A percentile compares a stretch with the other conserved stretches of the same genome.
phyloP scores from a whole-genome alignment of 2,329 filamentous ascomycete genomes.

The Pseudophaeomoniella oleicola region DNA sequence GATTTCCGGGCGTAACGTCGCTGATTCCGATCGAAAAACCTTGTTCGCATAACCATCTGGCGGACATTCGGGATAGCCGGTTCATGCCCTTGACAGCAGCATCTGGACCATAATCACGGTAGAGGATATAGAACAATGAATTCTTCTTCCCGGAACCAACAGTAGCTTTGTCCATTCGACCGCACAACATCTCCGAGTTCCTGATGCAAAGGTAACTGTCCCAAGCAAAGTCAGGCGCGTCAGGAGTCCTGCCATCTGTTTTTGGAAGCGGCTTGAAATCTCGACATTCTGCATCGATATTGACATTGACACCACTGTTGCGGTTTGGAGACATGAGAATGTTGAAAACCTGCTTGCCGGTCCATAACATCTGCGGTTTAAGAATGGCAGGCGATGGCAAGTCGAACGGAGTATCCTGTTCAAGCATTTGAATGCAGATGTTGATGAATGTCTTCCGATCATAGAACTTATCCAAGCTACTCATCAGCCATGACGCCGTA shows the following conservation, averaged over 20 bases:
- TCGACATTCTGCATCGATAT: conserved; percentile 84
- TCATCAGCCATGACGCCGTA: conserved; percentile 80
- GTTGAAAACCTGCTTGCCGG: conserved; percentile 92
- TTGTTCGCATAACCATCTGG: conserved; percentile 72
- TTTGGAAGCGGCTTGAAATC: conserved; percentile 39
- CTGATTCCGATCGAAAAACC: conserved; percentile 95
- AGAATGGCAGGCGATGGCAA: conserved; percentile 75
- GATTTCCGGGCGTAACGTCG: conserved; percentile 73
- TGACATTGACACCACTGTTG: conserved; percentile 67
- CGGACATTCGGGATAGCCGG: conserved; percentile 76
- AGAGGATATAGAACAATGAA: conserved; percentile 91
- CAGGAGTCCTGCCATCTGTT: conserved; percentile 19
- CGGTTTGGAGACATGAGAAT: conserved; percentile 82
- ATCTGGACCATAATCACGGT: conserved; percentile 85
- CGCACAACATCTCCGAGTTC: conserved; percentile 96
- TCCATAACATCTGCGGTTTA: conserved; percentile 82
- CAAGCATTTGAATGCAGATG: conserved; percentile 87
- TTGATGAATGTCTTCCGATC: conserved; percentile 79
- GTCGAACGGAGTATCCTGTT: conserved; percentile 61
- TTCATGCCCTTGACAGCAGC: conserved; percentile 89
- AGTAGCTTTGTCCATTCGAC: conserved; percentile 92
- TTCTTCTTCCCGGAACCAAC: conserved; percentile 97
- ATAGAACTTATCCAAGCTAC: conserved; percentile 85
- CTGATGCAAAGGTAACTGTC: conserved; percentile 86
- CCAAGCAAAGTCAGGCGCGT: conserved; percentile 16